Percentiles rank a stretch among this genome's conserved stretches.
These are phyloP conservation scores for Diversispora epigaea DNA, from an alignment of 192 early-diverging fungal species.

Conservation along the genomic window DNA sequence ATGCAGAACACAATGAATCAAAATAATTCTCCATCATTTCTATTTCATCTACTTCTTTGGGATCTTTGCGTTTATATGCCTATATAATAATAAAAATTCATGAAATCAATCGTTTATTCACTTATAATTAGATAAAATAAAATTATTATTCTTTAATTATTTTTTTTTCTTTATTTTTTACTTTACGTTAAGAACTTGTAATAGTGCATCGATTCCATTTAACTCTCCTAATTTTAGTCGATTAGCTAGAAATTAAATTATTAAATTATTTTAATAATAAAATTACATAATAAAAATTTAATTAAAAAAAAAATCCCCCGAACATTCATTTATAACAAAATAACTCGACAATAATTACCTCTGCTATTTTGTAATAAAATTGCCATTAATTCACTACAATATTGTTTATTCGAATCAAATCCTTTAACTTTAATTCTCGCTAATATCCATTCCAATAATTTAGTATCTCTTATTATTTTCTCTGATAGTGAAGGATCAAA, in stretches of 20 bases:
- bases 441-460: conserved; percentile 75
- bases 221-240: conserved; percentile 49
- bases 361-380: conserved; percentile 75
- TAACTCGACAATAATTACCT: conserved; percentile 42
- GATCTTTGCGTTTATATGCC: conserved; percentile 68
- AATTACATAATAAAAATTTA: neutral
- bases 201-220: conserved; percentile 66
- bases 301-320: neutral
- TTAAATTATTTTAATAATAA: too few species aligned
- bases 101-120: neutral
- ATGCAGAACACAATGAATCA: conserved; percentile 72
- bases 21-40: conserved; percentile 94
- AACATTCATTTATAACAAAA: neutral
- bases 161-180: too few species aligned
- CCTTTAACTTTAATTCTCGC: conserved; percentile 58
- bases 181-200: conserved; percentile 63
- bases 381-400: conserved; percentile 81
- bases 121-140: neutral
- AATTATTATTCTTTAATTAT: neutral
- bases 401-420: conserved; percentile 84
- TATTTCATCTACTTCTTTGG: conserved; percentile 77
- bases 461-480: conserved; percentile 60
- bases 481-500: conserved; percentile 69
- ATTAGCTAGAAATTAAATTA: conserved; percentile 36
- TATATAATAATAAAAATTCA: conserved; percentile 1